A percentile compares a stretch with the other conserved stretches of the same genome.
Evolutionary conservation across 768 basidiomycete genomes (phyloP).

Genomic region (Pleurotus salmoneostramineus): DNA sequence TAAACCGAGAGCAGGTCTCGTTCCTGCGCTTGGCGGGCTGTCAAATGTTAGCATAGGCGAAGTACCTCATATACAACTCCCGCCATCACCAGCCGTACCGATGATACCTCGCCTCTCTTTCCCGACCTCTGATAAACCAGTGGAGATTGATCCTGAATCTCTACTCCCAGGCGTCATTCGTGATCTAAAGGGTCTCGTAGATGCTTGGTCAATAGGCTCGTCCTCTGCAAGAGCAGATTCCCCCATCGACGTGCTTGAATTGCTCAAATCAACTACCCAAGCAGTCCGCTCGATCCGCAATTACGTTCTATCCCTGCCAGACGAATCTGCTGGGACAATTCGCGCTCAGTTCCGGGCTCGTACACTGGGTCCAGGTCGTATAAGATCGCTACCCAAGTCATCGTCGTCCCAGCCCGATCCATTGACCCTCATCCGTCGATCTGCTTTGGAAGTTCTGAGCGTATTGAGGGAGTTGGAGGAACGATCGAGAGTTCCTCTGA

Average conservation of each 20-base stretch:
- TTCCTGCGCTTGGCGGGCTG: constrained; percentile 72
- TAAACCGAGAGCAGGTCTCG: constrained; percentile 58
- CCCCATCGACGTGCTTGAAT: constrained; percentile 61
- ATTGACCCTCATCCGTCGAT: constrained; percentile 64
- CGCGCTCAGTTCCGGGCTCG: constrained; percentile 57
- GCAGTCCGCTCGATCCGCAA: constrained; percentile 82
- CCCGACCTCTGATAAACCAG: constrained; percentile 56
- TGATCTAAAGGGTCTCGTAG: constrained; percentile 64
- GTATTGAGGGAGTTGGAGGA: constrained; percentile 82
- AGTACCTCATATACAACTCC: constrained; percentile 54
- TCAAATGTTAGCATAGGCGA: constrained; percentile 37
- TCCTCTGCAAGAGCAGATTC: constrained; percentile 14
- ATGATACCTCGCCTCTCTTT: constrained; percentile 37
- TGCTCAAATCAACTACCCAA: constrained; percentile 75
- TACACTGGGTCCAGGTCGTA: constrained; percentile 20
- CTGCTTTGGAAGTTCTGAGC: constrained; percentile 81
- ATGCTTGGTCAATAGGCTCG: constrained; percentile 53
- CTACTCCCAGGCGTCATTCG: constrained; percentile 74
- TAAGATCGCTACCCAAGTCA: constrained; percentile 7
- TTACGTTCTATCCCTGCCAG: constrained; percentile 78
- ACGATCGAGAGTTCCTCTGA: constrained; percentile 65
- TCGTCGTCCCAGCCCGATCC: constrained; percentile 43
- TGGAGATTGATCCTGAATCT: constrained; percentile 72
- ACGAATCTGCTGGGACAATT: constrained; percentile 59
- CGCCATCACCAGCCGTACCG: constrained; percentile 64